Percentiles rank a stretch among this genome's conserved stretches.
These are phyloP conservation scores for Zasmidium cellare DNA, from an alignment of 2,329 filamentous ascomycete genomes.

Conservation along the genomic window DNA sequence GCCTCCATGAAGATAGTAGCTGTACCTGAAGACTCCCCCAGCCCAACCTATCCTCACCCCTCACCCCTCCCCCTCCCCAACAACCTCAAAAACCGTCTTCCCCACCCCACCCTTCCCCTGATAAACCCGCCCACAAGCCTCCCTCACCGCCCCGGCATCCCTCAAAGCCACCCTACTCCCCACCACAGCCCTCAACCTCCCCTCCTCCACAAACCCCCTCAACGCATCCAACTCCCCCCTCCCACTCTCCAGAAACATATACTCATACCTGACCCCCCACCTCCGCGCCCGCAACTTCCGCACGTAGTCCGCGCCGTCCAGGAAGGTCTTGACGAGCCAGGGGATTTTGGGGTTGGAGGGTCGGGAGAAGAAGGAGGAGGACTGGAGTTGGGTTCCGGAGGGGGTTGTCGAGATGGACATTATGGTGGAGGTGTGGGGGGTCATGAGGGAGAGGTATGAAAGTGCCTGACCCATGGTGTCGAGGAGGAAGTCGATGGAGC, in stretches of 20 bases:
- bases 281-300: not conserved
- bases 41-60: not conserved
- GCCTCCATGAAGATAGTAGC: not conserved
- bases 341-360: not conserved
- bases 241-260: not conserved
- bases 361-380: not conserved
- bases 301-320: not conserved
- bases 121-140: not conserved
- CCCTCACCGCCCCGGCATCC: not conserved
- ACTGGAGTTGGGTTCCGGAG: not conserved
- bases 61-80: not conserved
- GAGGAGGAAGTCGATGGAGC: not conserved
- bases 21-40: not conserved
- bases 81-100: not conserved
- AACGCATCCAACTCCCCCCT: not conserved
- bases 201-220: not conserved
- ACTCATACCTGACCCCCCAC: not conserved
- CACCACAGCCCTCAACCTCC: not conserved
- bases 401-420: not conserved
- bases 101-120: not conserved
- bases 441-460: not conserved
- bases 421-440: not conserved
- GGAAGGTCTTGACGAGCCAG: not conserved
- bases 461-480: not conserved
- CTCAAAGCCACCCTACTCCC: not conserved